Base-by-base conservation (phyloP, 192 early-diverging fungal species). In the Entomortierella parvispora region DNA sequence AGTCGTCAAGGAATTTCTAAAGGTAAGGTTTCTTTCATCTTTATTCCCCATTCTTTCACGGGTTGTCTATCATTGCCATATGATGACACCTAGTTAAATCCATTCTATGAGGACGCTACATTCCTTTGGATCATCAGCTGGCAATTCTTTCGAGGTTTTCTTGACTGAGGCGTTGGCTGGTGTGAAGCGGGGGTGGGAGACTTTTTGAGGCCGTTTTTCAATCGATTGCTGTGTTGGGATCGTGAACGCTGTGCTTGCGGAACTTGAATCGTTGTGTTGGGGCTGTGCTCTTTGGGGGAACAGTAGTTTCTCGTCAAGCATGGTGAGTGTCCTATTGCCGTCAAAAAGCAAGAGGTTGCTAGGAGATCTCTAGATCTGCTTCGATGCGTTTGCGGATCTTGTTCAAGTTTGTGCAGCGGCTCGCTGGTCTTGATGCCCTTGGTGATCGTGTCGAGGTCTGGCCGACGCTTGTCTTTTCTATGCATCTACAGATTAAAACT, bases 51-150 rank as follows among this genome's bases (percentile, higher is more conserved):
- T 51, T 33, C 34, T 20, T 37, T 28, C 32, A 10, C n/a, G 12
- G 2, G n/a, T 28, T 58, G 42, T 17, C 31, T 44, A 43, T 20
- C 55, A 43, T n/a, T 31, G 72, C 72, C 72, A 76, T 67, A 76
- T 76, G 72, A 76, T 76, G 72, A 76, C 45, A 76, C 50, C 72
- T 68, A 76, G 72, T 76, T 76, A 76, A 76, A 76, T 76, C 72
- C 72, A 76, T 76, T 76, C 72, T 76, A 76, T 62, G 72, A 76
- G 53, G 72, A 47, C 32, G 72, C 72, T 68, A 76, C 72, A 76
- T 68, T 42, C 37, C 65, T 60, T 76, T 53, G 51, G 65, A 68
- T 26, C 45, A 37, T 49, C 64, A 9, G 12, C 47, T 68, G 72
- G 65, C 65, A 45, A 76, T 61, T 76, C 65, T 68, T 62, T 76